A percentile compares a stretch with the other conserved stretches of the same genome.
phyloP scores from a whole-genome alignment of 305 asterid genomes.

The Rubia peregrina region DNA sequence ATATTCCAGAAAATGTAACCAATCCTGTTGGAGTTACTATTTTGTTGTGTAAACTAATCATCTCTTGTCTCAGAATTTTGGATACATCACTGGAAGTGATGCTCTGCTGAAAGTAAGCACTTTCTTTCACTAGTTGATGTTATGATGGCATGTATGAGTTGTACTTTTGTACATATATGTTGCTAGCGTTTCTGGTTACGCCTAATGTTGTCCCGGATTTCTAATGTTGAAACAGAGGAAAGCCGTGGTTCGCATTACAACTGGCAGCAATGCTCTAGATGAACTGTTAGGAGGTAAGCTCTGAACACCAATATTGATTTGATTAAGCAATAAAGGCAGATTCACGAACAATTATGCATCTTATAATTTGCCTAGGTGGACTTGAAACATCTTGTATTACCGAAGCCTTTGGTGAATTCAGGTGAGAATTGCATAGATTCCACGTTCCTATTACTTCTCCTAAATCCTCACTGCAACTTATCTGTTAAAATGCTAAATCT shows the following conservation, averaged over 20 bases:
- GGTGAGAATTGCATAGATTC: slow-evolving; percentile 34
- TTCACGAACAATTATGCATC: slow-evolving; percentile 12
- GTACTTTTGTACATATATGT: background rate
- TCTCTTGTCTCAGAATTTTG: slow-evolving; percentile 49
- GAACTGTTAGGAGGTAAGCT: slow-evolving; percentile 80
- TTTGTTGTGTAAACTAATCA: slow-evolving; percentile 1
- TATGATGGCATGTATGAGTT: background rate
- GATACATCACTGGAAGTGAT: slow-evolving; percentile 96
- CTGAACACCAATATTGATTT: background rate
- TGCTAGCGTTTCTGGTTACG: background rate
- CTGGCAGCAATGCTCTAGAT: slow-evolving; percentile 95
- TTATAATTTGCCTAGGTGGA: slow-evolving; percentile 51
- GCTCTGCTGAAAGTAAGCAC: slow-evolving; percentile 71
- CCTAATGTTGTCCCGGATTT: background rate
- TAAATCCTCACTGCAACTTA: background rate
- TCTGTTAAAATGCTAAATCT: slow-evolving; percentile 10
- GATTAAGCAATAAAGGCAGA: slow-evolving; percentile 1
- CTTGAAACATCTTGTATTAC: slow-evolving; percentile 77
- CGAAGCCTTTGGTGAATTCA: slow-evolving; percentile 95
- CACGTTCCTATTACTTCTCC: background rate
- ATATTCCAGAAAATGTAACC: background rate
- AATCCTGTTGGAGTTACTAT: background rate
- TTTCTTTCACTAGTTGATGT: slow-evolving; percentile 15
- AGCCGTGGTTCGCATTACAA: slow-evolving; percentile 70
- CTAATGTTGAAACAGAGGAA: slow-evolving; percentile 50